Base-by-base conservation (phyloP, 805 yeast genomes). In the Nematodospora valgi region DNA sequence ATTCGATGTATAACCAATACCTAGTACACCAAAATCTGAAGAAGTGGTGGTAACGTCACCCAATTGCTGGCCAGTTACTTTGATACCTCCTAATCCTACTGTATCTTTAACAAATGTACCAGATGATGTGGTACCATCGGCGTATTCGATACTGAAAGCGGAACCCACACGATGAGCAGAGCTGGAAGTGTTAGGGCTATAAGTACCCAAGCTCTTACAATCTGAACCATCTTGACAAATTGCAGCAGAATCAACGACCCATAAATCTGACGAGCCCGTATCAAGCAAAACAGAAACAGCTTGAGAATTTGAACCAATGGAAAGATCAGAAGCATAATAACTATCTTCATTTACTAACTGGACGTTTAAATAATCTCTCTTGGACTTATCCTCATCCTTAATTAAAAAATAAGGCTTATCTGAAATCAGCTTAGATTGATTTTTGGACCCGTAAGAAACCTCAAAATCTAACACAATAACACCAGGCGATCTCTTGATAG, bases 231-330 rank as follows among this genome's bases (percentile, higher is more conserved):
- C 31, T 10, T 26, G 17, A 29, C 41, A 43, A 19, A 33, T 30
- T 6, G 34, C 34, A 4, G 34, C n/a, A 7, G 31, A n/a, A 5
- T 37, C 23, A 6, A 60, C 58, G 27, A 66, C 52, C 72, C 72
- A 65, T 34, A 65, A 51, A 42, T 65, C 70, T 7, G 65, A 56
- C 4, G 69, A 61, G 5, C 70, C 72, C 23, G 70, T 65, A 40
- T 64, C 70, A 11, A 66, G 54, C 42, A 62, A 48, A 3, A 63
- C 66, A 4, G 52, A 47, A 7, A 51, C 52, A 23, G 43, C 32
- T 15, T 60, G 54, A 26, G 41, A 31, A 27, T 51, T 43, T 7
- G 60, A 53, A 6, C 70, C 70, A 13, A 61, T 38, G 18, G 45
- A 32, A 24, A 61, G 34, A 11, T 45, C 39, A 5, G 54, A 46